Evolutionary conservation across 106 monocot species (phyloP), one percentile per base, ranked within the genome.

Genomic region (Chionographis japonica): DNA sequence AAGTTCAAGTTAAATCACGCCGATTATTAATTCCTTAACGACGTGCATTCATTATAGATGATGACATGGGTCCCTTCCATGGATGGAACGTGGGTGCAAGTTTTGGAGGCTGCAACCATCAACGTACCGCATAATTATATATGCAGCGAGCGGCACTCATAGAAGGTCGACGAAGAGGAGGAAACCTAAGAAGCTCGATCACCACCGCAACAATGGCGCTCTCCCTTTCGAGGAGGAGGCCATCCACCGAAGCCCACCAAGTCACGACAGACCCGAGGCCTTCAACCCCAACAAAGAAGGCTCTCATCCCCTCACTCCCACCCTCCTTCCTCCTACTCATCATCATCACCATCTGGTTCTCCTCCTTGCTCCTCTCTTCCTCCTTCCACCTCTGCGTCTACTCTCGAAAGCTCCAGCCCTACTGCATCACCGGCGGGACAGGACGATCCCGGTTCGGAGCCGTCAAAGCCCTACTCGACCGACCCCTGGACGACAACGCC

Each of bases 371-470:
- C 38, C 40, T 82, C 15, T 62, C 75, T 15, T 57, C 42, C 50
- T 67, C 86, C 68, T 81, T 86, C 72, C 82, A 79, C 62, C n/a
- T 82, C 61, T 82, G 86, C 70, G 16, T 82, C 70, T 73, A 82
- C 54, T 79, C 82, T 20, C 61, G 79, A 8, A 82, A 82, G 63
- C 67, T 82, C 57, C 52, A 79, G 20, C 50, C 75, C 56, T 81
- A 75, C 71, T 86, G 86, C 79, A 74, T 86, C 65, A 72, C 82
- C 37, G 73, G 75, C 37, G 68, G 82, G 46, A 46, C 9, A 5
- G 46, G 9, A 10, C 27, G 27, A 1, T 6, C 46, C 46, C 46
- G 46, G 8, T 10, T 46, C 46, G 46, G 9, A 5, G 46, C 46
- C 46, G 46, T 46, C 46, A 5, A 46, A 10, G 9, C 46, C 1